Base-by-base conservation (phyloP, 805 yeast species). In the Limtongia smithiae region DNA sequence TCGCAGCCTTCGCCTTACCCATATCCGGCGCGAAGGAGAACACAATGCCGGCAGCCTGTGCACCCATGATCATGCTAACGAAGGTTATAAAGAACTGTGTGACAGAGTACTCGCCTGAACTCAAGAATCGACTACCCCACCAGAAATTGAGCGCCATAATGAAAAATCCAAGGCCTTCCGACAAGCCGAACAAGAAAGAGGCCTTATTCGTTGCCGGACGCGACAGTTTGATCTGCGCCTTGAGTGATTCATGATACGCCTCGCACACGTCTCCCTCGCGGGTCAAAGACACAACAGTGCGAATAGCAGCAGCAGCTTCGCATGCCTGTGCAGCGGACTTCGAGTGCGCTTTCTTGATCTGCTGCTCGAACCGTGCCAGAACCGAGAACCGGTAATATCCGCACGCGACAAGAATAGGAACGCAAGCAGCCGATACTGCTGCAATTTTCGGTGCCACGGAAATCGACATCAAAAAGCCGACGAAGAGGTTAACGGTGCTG, bases 1-100 rank as follows among this genome's bases (percentile, higher is more conserved):
- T 66, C 4, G 72, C 72, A 9, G 61, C 58, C 22, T 58, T 62
- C 15, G 75, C 75, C 50, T 72, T 71, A 28, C 75, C 71, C 67
- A 71, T 66, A 44, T 71, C 73, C 4, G 75, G 75, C 3, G 74
- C 70, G 46, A 66, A 70, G 12, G 72, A 67, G 55, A 71, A 70
- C 12, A 68, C 54, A 20, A 61, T 51, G 9, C 74, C 75, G 5
- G 75, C 75, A 3, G 71, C 60, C 51, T 71, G 74, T 1, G 74
- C 69, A 32, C 75, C 75, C 34, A 70, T 62, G 15, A 68, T 65
- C 32, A 71, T 60, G 18, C 68, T 62, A 46, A 66, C 63, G 51
- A 69, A 72, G 12, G 71, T 71, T 21, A 68, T 69, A 43, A 64
- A 71, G 60, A 69, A 71, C 37, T 65, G 65, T 39, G 62, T 55